Evolutionary conservation across 2,329 filamentous ascomycete species (phyloP), one percentile per base, ranked within the genome.

Genomic region (Fusarium succisae): DNA sequence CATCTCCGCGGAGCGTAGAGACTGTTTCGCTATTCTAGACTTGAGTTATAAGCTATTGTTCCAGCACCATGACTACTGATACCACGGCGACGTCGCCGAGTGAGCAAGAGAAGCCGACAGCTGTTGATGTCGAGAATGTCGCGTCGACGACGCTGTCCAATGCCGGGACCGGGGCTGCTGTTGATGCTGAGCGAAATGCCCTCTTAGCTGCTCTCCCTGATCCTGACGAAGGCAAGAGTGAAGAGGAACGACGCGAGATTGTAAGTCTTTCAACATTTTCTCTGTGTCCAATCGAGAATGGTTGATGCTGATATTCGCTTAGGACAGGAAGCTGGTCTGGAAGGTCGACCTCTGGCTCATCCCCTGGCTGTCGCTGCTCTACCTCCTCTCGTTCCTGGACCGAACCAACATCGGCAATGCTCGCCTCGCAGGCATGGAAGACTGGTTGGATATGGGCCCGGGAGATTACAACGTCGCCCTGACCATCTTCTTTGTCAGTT

Each of bases 401-500:
- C 77, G 80, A 48, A 77, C 80, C 50, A 82, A 82, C 35, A 81
- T 82, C 13, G 87, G 89, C 28, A 92, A 91, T 80, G 90, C 89
- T 5, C 75, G 77, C 15, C 72, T 78, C 7, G 77, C 66, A 22
- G 58, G 56, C 15, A 72, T 78, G 76, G 77, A 78, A 38, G 66
- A 62, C 0, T 60, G 63, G 2, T 63, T 76, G 9, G 70, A 20
- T 7, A 78, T 80, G 72, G 5, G 2, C 2, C 39, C 11, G 6
- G 61, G 45, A 55, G 85, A 91, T 77, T 93, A 92, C 80, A 92
- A 93, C 78, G 80, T 89, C 20, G 22, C 75, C 8, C 84, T 90
- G 13, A 82, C 80, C n/a, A 87, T 93, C 74, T 94, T 94, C 84
- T 94, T 94, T 83, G 85, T 93, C 62, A 91, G 90, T 12, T 94